Evolutionary conservation across 2,329 filamentous ascomycete genomes (phyloP).

Genomic region (Albifimbria verrucaria): DNA sequence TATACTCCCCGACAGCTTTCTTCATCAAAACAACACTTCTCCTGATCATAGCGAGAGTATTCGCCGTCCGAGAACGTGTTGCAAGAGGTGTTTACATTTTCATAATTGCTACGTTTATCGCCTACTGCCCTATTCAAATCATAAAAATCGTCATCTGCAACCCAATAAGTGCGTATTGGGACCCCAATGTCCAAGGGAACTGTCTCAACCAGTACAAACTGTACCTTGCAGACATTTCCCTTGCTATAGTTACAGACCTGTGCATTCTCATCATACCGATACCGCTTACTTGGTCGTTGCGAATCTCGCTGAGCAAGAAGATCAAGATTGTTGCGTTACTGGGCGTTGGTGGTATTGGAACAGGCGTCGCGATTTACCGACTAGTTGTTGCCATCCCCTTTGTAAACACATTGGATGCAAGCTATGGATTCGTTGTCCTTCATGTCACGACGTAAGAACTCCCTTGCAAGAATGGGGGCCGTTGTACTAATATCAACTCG

Average conservation of each 20-base stretch:
- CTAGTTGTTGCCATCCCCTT: constrained; percentile 18
- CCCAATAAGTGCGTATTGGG: constrained; percentile 21
- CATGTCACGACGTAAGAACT: background rate
- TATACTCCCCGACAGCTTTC: constrained; percentile 26
- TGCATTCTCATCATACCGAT: constrained; percentile 30
- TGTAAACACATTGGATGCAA: constrained; percentile 17
- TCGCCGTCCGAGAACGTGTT: constrained; percentile 18
- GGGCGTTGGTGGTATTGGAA: constrained; percentile 24
- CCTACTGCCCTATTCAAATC: constrained; percentile 23
- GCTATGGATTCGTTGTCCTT: constrained; percentile 17
- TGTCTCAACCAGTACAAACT: constrained; percentile 29
- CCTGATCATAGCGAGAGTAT: constrained; percentile 28
- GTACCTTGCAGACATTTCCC: constrained; percentile 27
- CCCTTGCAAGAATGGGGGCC: background rate
- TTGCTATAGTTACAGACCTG: constrained; percentile 29
- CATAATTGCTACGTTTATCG: constrained; percentile 18
- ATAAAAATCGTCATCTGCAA: constrained; percentile 21
- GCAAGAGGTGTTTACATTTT: constrained; percentile 24
- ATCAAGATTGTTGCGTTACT: constrained; percentile 28
- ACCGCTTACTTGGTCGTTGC: constrained; percentile 25
- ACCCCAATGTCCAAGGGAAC: constrained; percentile 11
- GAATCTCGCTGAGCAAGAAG: constrained; percentile 24
- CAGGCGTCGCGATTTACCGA: constrained; percentile 23
- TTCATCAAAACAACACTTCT: constrained; percentile 29
- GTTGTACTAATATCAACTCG: background rate